Conservation (phyloP, 441 rosid species). For the Biscutella laevigata region DNA sequence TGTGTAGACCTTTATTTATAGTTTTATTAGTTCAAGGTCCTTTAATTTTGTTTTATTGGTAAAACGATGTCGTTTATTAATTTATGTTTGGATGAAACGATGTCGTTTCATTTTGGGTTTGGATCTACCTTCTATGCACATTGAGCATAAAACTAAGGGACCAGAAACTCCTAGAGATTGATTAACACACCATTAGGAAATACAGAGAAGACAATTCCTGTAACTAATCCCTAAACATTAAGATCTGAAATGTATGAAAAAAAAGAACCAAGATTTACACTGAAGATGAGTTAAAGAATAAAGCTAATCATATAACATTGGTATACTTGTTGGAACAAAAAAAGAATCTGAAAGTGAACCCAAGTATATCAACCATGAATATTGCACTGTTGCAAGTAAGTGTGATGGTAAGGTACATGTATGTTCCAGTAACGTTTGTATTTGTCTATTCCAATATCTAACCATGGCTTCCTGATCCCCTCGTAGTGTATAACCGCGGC, state of each 20-base stretch:
- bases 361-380: conserved; percentile 40
- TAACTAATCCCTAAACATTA: not conserved
- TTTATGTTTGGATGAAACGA: no score
- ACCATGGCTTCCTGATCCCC: conserved; percentile 87
- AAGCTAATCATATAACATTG: conserved; percentile 18
- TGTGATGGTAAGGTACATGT: conserved; percentile 45
- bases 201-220: no score
- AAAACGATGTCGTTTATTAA: no score
- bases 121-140: no score
- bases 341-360: conserved; percentile 24
- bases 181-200: no score
- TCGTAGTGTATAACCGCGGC: conserved; percentile 80
- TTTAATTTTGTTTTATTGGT: no score
- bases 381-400: conserved; percentile 70
- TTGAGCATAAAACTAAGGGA: no score
- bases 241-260: conserved; percentile 3
- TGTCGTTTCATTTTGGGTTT: no score
- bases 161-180: no score
- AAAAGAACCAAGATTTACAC: not conserved
- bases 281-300: conserved; percentile 20
- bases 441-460: conserved; percentile 51
- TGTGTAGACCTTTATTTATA: no score
- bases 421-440: conserved; percentile 70
- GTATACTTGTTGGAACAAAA: conserved; percentile 26
- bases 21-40: no score